Conservation (phyloP, 2,329 filamentous ascomycete species). For the Colletotrichum graminicola region DNA sequence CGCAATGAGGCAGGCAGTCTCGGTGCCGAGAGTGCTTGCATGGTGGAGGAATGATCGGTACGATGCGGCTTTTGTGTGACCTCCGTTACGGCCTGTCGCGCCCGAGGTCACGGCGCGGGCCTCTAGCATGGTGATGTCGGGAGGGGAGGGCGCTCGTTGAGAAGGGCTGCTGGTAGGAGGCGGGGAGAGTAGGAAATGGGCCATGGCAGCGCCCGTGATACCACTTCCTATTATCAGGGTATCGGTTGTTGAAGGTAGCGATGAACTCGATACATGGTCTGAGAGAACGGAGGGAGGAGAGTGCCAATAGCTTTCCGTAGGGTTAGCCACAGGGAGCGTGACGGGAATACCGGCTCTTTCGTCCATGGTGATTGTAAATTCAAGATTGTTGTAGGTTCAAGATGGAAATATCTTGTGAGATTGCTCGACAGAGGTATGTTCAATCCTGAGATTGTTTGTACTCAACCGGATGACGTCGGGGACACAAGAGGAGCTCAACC, state of each 20-base stretch:
- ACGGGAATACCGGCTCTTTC: conserved; percentile 30
- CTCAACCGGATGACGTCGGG: background rate
- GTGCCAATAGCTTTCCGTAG: conserved; percentile 62
- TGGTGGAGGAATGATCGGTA: conserved; percentile 65
- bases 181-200: conserved; percentile 45
- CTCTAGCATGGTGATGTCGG: conserved; percentile 60
- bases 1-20: conserved; percentile 63
- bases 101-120: conserved; percentile 63
- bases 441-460: background rate
- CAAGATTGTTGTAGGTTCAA: background rate
- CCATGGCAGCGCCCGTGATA: conserved; percentile 62
- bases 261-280: conserved; percentile 30
- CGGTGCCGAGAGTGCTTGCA: conserved; percentile 57
- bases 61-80: conserved; percentile 62
- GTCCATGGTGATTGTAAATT: conserved; percentile 21
- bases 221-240: conserved; percentile 68
- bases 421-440: background rate
- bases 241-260: conserved; percentile 56
- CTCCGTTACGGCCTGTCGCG: conserved; percentile 67
- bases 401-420: background rate
- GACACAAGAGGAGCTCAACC: background rate
- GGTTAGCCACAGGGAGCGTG: conserved; percentile 53
- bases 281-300: conserved; percentile 54
- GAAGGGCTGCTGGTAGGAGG: conserved; percentile 30
- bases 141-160: conserved; percentile 26